These are phyloP conservation scores for Usnea hakonensis DNA, from an alignment of 495 filamentous ascomycete genomes.

Conservation along the genomic window DNA sequence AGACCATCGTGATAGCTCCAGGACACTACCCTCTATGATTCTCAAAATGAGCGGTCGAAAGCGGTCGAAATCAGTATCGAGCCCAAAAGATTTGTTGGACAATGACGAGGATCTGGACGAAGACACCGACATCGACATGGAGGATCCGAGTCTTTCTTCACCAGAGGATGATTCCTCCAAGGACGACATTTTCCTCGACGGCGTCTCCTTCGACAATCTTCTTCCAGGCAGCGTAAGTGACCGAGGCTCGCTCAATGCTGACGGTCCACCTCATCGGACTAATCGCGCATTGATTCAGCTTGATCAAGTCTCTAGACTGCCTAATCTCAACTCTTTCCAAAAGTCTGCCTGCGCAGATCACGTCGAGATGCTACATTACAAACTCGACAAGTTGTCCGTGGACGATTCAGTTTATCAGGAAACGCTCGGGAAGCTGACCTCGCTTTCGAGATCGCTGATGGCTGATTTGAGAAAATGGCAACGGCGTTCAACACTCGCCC, in stretches of 20 bases:
- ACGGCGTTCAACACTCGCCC: not conserved
- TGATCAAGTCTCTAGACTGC: constrained; percentile 5
- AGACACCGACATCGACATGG: not conserved
- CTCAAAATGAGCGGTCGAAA: not conserved
- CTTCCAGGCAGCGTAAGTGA: not conserved
- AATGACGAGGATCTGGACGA: not conserved
- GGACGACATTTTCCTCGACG: not conserved
- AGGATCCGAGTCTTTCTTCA: not conserved
- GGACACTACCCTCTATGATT: not conserved
- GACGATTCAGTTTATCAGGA: not conserved
- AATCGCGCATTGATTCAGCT: constrained; percentile 8
- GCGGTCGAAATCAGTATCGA: not conserved
- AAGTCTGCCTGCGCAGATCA: constrained; percentile 12
- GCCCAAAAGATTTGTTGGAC: not conserved
- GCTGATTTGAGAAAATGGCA: constrained; percentile 8
- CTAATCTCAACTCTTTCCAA: not conserved
- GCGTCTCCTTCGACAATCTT: constrained; percentile 16
- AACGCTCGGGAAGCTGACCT: not conserved
- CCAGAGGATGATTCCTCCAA: not conserved
- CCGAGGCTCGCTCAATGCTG: not conserved
- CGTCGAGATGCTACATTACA: constrained; percentile 11
- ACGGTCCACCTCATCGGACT: constrained; percentile 2
- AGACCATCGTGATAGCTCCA: not conserved
- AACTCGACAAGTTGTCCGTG: not conserved
- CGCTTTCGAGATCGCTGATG: constrained; percentile 3